Conservation (phyloP, 139 green algal genomes). For the Pedinophyceae sp. region DNA sequence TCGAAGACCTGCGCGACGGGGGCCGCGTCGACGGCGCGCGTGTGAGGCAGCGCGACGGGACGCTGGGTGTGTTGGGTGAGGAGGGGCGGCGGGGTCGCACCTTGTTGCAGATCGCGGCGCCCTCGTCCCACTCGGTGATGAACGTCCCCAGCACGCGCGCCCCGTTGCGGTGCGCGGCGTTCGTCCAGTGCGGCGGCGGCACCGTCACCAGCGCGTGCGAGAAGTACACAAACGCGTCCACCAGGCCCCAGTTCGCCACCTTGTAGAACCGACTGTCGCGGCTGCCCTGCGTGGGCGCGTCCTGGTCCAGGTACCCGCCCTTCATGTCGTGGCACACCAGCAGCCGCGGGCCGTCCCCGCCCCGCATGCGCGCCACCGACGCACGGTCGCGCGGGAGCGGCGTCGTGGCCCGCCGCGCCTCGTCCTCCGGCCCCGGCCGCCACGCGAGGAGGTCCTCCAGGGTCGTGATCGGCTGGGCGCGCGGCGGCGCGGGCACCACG, state of each 20-base stretch:
- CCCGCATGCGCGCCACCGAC: not conserved
- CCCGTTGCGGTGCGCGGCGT: slow-evolving; percentile 14
- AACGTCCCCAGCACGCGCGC: slow-evolving; percentile 18
- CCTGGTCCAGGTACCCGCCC: slow-evolving; percentile 14
- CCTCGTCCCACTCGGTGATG: slow-evolving; percentile 17
- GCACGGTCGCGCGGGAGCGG: not conserved
- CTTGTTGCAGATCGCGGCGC: slow-evolving; percentile 7
- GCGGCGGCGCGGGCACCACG: too few relatives aligned
- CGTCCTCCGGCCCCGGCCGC: too few relatives aligned
- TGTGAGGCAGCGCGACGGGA: too few relatives aligned
- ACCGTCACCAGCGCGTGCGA: slow-evolving; percentile 17
- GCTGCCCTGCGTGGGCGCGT: slow-evolving; percentile 8
- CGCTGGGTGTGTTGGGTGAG: too few relatives aligned
- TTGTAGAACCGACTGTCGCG: not conserved
- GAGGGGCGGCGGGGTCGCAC: too few relatives aligned
- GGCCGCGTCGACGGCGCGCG: too few relatives aligned
- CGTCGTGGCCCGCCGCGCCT: too few relatives aligned
- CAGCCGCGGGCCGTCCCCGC: not conserved
- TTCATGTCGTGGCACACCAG: slow-evolving; percentile 20
- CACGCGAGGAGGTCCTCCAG: too few relatives aligned
- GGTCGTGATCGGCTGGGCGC: too few relatives aligned
- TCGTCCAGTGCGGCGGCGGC: slow-evolving; percentile 11
- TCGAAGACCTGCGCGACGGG: too few relatives aligned
- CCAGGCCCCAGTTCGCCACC: slow-evolving; percentile 4
- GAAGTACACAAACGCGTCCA: slow-evolving; percentile 23